Percentiles rank a stretch among this genome's conserved stretches.
Evolutionary conservation across 164 flowering plant genomes (phyloP).

Genomic region (Macadamia tetraphylla): DNA sequence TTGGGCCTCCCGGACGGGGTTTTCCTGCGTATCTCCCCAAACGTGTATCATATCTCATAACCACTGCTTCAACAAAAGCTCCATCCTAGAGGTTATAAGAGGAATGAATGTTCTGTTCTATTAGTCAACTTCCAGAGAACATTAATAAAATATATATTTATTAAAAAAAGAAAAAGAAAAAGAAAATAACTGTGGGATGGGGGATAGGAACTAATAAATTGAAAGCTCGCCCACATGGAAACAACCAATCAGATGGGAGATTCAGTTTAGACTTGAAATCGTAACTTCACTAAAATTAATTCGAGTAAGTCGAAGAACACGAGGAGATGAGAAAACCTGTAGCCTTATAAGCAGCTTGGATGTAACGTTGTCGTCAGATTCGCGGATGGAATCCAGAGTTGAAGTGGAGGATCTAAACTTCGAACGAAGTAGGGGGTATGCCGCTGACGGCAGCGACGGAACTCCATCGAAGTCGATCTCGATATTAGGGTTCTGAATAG

Average conservation of each 20-base stretch:
- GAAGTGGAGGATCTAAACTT: constrained; percentile 69
- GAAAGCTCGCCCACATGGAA: no score
- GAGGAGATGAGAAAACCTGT: constrained; percentile 40
- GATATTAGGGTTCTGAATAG: constrained; percentile 54
- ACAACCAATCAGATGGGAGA: no score
- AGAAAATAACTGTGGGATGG: no score
- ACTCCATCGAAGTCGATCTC: constrained; percentile 50
- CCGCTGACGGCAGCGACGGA: constrained; percentile 72
- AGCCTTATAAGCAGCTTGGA: constrained; percentile 83
- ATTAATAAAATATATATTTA: no score
- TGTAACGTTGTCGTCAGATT: constrained; percentile 73
- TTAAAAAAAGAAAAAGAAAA: no score
- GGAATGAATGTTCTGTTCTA: not conserved
- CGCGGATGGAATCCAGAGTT: constrained; percentile 42
- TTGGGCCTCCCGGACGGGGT: constrained; percentile 84
- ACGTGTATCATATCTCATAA: constrained; percentile 89
- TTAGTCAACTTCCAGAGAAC: not conserved
- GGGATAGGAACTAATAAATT: no score
- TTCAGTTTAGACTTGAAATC: no score
- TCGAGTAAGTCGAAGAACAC: not conserved
- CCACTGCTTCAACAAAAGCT: constrained; percentile 84
- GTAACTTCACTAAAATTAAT: no score
- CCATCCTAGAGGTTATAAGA: constrained; percentile 50
- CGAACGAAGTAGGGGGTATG: constrained; percentile 57
- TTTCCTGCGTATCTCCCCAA: constrained; percentile 76